phyloP scores from a whole-genome alignment of 345 rosid species.

The Arabis hirsuta region DNA sequence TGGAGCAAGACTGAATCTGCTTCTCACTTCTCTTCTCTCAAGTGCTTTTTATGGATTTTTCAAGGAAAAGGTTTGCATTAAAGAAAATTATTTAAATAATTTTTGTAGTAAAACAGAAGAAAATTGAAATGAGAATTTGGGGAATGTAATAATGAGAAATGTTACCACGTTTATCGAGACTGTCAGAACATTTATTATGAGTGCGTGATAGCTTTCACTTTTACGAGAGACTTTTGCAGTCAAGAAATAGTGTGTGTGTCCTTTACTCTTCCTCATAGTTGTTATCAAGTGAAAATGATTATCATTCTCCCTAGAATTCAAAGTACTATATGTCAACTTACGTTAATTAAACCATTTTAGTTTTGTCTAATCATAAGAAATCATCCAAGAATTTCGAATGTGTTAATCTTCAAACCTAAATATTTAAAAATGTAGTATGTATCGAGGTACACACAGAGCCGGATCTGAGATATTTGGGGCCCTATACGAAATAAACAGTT shows the following conservation, averaged over 20 bases:
- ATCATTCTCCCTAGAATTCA: not conserved
- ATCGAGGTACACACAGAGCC: too few species aligned
- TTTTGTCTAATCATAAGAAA: not conserved
- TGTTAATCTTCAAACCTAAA: too few species aligned
- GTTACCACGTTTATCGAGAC: conserved; percentile 35
- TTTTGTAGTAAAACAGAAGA: too few species aligned
- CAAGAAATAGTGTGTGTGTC: conserved; percentile 29
- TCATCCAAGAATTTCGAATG: not conserved
- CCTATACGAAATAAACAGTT: too few species aligned
- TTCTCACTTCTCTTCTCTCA: not conserved
- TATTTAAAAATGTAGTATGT: too few species aligned
- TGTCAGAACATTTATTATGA: conserved; percentile 29
- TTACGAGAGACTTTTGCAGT: conserved; percentile 18
- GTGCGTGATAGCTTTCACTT: conserved; percentile 39
- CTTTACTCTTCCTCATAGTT: conserved; percentile 15
- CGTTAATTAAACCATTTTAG: not conserved
- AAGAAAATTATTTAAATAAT: not conserved
- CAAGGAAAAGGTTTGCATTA: not conserved
- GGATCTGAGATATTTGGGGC: too few species aligned
- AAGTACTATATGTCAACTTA: too few species aligned
- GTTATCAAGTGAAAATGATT: not conserved
- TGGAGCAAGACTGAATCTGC: conserved; percentile 22
- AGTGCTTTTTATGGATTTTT: conserved; percentile 29
- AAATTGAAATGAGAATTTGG: conserved; percentile 4
- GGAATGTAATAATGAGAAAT: conserved; percentile 39